A percentile compares a stretch with the other conserved stretches of the same genome.
Conservation (phyloP, 306 rosid genomes). For the Senna siamea region DNA sequence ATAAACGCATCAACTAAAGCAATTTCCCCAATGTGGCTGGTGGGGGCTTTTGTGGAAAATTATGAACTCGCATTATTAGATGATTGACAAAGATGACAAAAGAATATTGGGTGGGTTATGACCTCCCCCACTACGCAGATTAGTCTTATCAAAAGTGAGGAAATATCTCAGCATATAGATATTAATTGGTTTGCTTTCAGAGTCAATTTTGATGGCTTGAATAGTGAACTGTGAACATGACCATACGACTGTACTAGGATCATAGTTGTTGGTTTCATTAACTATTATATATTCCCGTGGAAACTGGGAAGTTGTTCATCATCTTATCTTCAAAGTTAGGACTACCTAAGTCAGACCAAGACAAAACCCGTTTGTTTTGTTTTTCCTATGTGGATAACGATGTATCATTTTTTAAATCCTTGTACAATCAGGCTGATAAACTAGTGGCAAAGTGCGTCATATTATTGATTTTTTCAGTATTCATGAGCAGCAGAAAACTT, state of each 20-base stretch:
- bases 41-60: neutral
- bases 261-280: neutral
- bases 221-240: neutral
- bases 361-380: neutral
- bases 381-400: neutral
- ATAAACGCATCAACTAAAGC: neutral
- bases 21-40: neutral
- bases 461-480: neutral
- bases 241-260: neutral
- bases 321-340: conserved; percentile 6
- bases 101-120: neutral
- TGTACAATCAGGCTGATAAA: neutral
- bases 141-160: neutral
- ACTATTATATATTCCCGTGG: neutral
- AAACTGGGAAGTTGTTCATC: conserved; percentile 6
- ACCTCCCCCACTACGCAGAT: neutral
- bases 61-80: neutral
- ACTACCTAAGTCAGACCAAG: neutral
- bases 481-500: neutral
- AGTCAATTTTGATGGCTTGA: conserved; percentile 41
- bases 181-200: neutral
- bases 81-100: neutral
- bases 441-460: neutral
- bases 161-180: conserved; percentile 1
- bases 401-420: neutral